These are phyloP conservation scores for Aeschynomene evenia DNA, from an alignment of 306 rosid species.

Conservation along the genomic window DNA sequence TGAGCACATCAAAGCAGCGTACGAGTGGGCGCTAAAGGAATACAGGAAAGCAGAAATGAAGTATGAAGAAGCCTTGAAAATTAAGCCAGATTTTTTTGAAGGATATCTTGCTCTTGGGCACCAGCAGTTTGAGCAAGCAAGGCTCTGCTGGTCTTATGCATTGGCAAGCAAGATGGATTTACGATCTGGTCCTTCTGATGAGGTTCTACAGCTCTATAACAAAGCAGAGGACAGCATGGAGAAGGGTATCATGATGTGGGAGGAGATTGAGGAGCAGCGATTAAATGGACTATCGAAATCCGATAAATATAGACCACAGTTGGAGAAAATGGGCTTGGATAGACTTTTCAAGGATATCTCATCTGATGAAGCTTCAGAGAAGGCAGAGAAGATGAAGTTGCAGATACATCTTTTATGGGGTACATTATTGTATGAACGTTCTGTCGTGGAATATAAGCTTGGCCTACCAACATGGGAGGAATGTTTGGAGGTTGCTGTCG, in stretches of 20 bases:
- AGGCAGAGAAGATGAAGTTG: constrained; percentile 66
- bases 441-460: constrained; percentile 72
- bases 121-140: constrained; percentile 83
- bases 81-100: constrained; percentile 77
- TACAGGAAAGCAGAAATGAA: constrained; percentile 65
- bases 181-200: constrained; percentile 50
- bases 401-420: constrained; percentile 82
- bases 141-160: constrained; percentile 78
- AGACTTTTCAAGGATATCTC: constrained; percentile 49
- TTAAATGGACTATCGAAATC: constrained; percentile 71
- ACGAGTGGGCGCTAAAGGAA: constrained; percentile 80
- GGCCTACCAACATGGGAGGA: constrained; percentile 83
- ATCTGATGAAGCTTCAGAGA: constrained; percentile 67
- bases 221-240: constrained; percentile 91
- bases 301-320: constrained; percentile 53
- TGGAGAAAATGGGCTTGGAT: constrained; percentile 70
- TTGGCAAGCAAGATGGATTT: constrained; percentile 51
- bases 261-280: constrained; percentile 69
- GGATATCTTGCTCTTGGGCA: constrained; percentile 88
- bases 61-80: constrained; percentile 73
- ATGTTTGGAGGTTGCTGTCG: constrained; percentile 78
- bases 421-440: constrained; percentile 75
- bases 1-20: constrained; percentile 55
- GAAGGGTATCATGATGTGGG: constrained; percentile 78
- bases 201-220: constrained; percentile 76